Evolutionary conservation across 805 yeast species (phyloP).

Genomic region (Dipodascus albidus): DNA sequence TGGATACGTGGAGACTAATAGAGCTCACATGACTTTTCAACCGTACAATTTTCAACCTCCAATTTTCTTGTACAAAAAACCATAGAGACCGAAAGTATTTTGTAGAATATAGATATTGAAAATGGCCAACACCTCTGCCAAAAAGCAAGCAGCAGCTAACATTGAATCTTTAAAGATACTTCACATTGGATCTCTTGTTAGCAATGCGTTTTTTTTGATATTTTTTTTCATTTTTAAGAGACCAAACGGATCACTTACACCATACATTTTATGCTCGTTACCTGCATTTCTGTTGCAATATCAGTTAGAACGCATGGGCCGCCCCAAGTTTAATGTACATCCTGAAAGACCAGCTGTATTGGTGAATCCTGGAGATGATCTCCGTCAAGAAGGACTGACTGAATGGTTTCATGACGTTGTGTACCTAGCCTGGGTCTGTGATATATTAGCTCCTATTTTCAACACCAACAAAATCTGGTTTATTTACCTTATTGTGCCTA

Average conservation of each 20-base stretch:
- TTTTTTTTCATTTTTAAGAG: conserved; percentile 31
- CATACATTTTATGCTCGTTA: conserved; percentile 31
- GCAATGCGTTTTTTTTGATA: conserved; percentile 33
- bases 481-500: conserved; percentile 39
- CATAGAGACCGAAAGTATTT: too few relatives aligned
- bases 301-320: conserved; percentile 45
- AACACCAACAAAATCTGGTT: conserved; percentile 56
- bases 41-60: not conserved
- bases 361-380: conserved; percentile 46
- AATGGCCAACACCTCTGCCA: conserved; percentile 36
- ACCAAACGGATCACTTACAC: conserved; percentile 32
- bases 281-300: conserved; percentile 38
- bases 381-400: conserved; percentile 49
- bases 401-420: conserved; percentile 65
- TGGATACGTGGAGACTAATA: not conserved
- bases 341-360: conserved; percentile 29
- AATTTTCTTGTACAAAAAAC: too few relatives aligned
- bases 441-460: conserved; percentile 38
- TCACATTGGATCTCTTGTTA: conserved; percentile 26
- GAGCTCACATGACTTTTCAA: not conserved
- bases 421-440: conserved; percentile 51
- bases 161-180: conserved; percentile 21
- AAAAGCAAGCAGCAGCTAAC: conserved; percentile 29
- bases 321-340: conserved; percentile 41
- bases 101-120: too few relatives aligned